A percentile compares a stretch with the other conserved stretches of the same genome.
phyloP scores from a whole-genome alignment of 164 flowering plant species.

The Dillenia suffruticosa region DNA sequence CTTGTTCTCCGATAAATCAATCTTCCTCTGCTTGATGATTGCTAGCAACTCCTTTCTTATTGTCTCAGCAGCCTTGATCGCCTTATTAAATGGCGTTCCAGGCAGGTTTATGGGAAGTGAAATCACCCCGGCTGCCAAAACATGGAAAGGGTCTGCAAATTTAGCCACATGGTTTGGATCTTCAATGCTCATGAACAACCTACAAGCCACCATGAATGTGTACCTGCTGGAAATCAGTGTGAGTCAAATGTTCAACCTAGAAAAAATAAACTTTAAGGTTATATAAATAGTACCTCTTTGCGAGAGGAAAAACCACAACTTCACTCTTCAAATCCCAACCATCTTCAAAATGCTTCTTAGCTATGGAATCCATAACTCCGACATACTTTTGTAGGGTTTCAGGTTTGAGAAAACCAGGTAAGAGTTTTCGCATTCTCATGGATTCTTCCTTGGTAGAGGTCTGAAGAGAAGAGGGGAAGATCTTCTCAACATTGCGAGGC shows the following conservation, averaged over 20 bases:
- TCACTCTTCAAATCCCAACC: constrained; percentile 25
- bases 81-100: constrained; percentile 6
- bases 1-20: constrained; percentile 1
- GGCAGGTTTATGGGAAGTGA: constrained; percentile 5
- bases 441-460: constrained; percentile 26
- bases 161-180: background rate
- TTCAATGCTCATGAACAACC: constrained; percentile 15
- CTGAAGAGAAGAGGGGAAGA: constrained; percentile 29
- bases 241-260: no score
- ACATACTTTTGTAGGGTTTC: constrained; percentile 35
- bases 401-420: constrained; percentile 33
- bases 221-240: background rate
- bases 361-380: constrained; percentile 34
- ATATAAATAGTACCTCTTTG: constrained; percentile 1
- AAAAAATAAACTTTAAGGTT: no score
- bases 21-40: constrained; percentile 8
- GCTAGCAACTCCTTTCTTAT: constrained; percentile 8
- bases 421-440: constrained; percentile 24
- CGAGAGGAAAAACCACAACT: constrained; percentile 13
- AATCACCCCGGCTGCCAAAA: constrained; percentile 1
- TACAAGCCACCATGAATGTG: constrained; percentile 10
- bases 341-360: constrained; percentile 17
- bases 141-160: background rate
- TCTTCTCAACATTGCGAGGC: constrained; percentile 34
- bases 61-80: constrained; percentile 1